phyloP scores from a whole-genome alignment of 805 yeast species.

The Saccharomycopsis amapae region DNA sequence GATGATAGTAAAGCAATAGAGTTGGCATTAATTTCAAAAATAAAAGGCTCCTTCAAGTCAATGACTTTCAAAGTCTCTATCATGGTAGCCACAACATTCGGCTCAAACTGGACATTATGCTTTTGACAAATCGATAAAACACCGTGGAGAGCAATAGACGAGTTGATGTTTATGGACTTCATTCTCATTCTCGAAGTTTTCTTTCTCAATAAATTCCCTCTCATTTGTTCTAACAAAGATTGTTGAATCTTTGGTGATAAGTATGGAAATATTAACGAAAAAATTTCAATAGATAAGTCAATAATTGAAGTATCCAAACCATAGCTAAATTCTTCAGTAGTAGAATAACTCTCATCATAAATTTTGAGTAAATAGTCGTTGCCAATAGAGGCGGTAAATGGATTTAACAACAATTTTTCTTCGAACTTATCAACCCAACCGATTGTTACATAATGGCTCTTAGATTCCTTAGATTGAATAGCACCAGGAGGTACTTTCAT shows the following conservation, averaged over 20 bases:
- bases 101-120: conserved; percentile 21
- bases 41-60: conserved; percentile 32
- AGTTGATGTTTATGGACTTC: conserved; percentile 52
- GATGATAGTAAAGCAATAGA: conserved; percentile 47
- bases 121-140: conserved; percentile 27
- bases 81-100: conserved; percentile 37
- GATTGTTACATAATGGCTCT: conserved; percentile 25
- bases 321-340: conserved; percentile 33
- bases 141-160: conserved; percentile 58
- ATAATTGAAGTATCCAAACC: conserved; percentile 46
- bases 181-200: conserved; percentile 24
- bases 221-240: conserved; percentile 76
- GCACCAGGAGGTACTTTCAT: conserved; percentile 23
- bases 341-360: conserved; percentile 29
- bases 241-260: conserved; percentile 75
- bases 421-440: conserved; percentile 23
- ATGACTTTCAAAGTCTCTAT: conserved; percentile 44
- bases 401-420: conserved; percentile 22
- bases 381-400: conserved; percentile 18
- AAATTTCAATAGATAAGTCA: conserved; percentile 75
- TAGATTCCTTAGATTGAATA: conserved; percentile 29
- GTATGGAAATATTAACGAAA: conserved; percentile 61
- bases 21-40: conserved; percentile 46
- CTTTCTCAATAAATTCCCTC: conserved; percentile 45
- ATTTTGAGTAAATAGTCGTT: conserved; percentile 22